Base-by-base conservation (phyloP, 805 yeast genomes). In the Kregervanrija pseudodelftensis region DNA sequence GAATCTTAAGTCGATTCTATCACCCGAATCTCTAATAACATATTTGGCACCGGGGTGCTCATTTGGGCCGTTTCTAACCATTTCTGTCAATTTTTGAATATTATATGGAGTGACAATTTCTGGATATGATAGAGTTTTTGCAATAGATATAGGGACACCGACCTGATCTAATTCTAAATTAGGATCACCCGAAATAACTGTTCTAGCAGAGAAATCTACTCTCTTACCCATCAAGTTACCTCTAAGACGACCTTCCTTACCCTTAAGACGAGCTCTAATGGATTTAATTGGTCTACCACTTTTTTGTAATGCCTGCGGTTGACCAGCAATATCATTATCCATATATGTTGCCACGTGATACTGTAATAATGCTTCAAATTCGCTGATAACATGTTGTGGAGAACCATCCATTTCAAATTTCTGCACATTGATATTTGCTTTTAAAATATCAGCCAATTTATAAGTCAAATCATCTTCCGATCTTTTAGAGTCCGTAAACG, bases 251-350 rank as follows among this genome's bases (percentile, higher is more conserved):
- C 99, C 99, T 72, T 93, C 99, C 59, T 93, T 93, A 72, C 99
- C 99, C 83, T 93, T 93, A 58, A 93, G 76, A 73, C 99, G 90
- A n/a, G 99, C 98, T 70, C 99, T 82, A 58, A 93, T 93, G 38
- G 97, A 88, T 65, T 93, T 93, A 54, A 93, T 95, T 2, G 99
- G 99, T 68, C 99, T 85, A 47, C 99, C 99, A 46, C 97, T 87
- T 67, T 93, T 93, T 63, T 93, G 99, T 50, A 93, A 76, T 32
- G 99, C 99, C 66, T 91, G 99, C 0, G 99, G 99, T 70, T 93
- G 99, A 51, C 99, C 99, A 11, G 99, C 99, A 67, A 93, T 93
- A 69, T 93, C 98, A 65, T 93, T 93, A 69, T 93, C 99, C 99
- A 93, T 93, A 64, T 93, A 93, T 0, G 99, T 93, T 8, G 99